Evolutionary conservation across 306 rosid genomes (phyloP).

Genomic region (Fragaria vesca): DNA sequence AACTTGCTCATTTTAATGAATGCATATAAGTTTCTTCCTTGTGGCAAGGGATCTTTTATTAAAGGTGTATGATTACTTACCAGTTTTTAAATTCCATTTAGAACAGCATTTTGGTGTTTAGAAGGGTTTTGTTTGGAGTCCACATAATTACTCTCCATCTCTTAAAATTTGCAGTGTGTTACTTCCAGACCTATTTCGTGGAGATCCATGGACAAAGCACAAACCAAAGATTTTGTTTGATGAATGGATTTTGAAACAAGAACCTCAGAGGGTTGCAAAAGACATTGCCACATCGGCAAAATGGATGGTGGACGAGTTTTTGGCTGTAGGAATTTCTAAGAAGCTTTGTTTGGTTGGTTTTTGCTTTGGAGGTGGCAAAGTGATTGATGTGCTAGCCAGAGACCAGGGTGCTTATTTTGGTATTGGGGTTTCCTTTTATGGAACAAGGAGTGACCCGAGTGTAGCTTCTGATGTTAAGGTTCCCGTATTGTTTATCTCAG

Average conservation of each 20-base stretch:
- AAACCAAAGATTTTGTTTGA: conserved; percentile 38
- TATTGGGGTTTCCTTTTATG: conserved; percentile 64
- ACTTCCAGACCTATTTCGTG: conserved; percentile 71
- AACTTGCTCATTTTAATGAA: background rate
- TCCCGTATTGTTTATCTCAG: conserved; percentile 63
- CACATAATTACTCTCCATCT: conserved; percentile 1
- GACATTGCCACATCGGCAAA: conserved; percentile 54
- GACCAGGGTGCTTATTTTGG: conserved; percentile 58
- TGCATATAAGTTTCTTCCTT: background rate
- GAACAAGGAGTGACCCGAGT: conserved; percentile 47
- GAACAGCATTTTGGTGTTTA: background rate
- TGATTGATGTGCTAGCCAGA: conserved; percentile 59
- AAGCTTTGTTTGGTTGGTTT: conserved; percentile 73
- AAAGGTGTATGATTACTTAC: background rate
- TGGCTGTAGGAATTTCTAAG: conserved; percentile 61
- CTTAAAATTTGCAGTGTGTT: conserved; percentile 61
- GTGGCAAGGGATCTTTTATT: background rate
- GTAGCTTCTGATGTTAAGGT: conserved; percentile 45
- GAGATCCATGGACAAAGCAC: conserved; percentile 63
- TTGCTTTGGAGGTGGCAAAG: conserved; percentile 70
- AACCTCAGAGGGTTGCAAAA: conserved; percentile 45
- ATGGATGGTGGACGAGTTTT: conserved; percentile 78
- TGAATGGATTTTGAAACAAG: conserved; percentile 50
- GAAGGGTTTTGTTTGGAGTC: conserved; percentile 1
- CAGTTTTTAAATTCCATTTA: background rate